phyloP scores from a whole-genome alignment of 2,329 filamentous ascomycete genomes.

The Colletotrichum echinochloae region DNA sequence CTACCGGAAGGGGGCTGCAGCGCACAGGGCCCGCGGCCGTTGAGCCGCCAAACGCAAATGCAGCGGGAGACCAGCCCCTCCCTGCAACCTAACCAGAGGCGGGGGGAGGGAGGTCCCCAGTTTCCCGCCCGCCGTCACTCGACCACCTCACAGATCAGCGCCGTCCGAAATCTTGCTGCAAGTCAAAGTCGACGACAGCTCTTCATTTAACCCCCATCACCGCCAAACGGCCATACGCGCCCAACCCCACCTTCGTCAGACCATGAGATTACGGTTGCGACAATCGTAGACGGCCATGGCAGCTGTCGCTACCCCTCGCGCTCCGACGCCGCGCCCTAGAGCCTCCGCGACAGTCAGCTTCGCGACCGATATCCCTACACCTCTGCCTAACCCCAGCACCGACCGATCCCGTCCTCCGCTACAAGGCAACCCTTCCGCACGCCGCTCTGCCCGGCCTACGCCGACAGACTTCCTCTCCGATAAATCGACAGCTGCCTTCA shows the following conservation, averaged over 20 bases:
- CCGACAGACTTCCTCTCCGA: conserved; percentile 73
- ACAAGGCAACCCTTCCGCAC: conserved; percentile 25
- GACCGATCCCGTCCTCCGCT: conserved; percentile 45
- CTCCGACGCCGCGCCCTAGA: conserved; percentile 43
- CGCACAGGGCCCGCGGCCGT: conserved; percentile 46
- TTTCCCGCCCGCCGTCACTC: conserved; percentile 28
- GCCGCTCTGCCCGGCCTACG: conserved; percentile 50
- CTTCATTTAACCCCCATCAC: conserved; percentile 1
- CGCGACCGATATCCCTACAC: conserved; percentile 29
- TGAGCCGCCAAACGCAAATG: conserved; percentile 41
- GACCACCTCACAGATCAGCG: conserved; percentile 31
- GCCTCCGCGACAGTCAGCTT: conserved; percentile 40
- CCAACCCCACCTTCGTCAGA: conserved; percentile 1
- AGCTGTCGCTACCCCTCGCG: conserved; percentile 42
- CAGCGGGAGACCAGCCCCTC: conserved; percentile 34
- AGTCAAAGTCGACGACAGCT: conserved; percentile 42
- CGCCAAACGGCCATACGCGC: conserved; percentile 10
- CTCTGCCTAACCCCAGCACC: conserved; percentile 39
- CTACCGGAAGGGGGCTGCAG: conserved; percentile 35
- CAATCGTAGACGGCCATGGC: conserved; percentile 42
- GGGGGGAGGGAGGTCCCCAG: conserved; percentile 28
- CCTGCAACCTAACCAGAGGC: conserved; percentile 27
- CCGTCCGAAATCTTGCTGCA: conserved; percentile 40
- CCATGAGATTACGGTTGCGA: conserved; percentile 26
- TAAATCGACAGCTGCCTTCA: conserved; percentile 81